Evolutionary conservation across 2,329 filamentous ascomycete species (phyloP).

Genomic region (Graphilbum sp.): DNA sequence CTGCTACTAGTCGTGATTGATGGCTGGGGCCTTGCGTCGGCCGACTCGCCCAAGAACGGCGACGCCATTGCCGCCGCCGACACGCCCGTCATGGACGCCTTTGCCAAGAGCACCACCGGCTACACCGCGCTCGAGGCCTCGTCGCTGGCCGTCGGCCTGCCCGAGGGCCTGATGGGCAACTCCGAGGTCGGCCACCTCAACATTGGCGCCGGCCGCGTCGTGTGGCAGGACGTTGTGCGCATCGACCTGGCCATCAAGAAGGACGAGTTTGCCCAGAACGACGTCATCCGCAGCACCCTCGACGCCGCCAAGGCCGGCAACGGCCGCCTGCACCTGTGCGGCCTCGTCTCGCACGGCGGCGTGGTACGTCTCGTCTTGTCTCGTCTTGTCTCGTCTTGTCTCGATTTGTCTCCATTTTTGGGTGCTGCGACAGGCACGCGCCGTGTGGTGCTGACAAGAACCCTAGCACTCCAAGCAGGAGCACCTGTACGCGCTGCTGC

Average conservation of each 20-base stretch:
- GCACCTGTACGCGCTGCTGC: conserved; percentile 74
- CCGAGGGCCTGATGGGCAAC: conserved; percentile 97
- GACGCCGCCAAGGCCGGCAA: conserved; percentile 71
- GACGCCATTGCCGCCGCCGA: conserved; percentile 91
- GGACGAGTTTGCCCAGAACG: conserved; percentile 56
- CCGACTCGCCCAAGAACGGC: conserved; percentile 67
- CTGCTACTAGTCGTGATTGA: conserved; percentile 73
- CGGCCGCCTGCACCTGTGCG: conserved; percentile 80
- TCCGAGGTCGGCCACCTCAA: conserved; percentile 97
- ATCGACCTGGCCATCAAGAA: conserved; percentile 91
- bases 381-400: background rate
- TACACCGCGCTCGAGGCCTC: conserved; percentile 92
- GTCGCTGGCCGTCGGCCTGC: conserved; percentile 85
- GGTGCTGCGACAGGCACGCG: background rate
- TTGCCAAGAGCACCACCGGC: conserved; percentile 66
- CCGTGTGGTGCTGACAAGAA: no score
- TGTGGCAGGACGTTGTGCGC: conserved; percentile 96
- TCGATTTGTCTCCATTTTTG: background rate
- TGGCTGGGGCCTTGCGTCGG: conserved; percentile 83
- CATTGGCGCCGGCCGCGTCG: conserved; percentile 91
- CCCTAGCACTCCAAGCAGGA: conserved; percentile 77
- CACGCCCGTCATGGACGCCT: conserved; percentile 88
- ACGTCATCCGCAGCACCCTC: conserved; percentile 63
- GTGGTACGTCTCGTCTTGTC: conserved; percentile 37
- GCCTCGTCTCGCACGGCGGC: conserved; percentile 87